Conservation (phyloP, 164 flowering plant species). For the Taxillus chinensis region DNA sequence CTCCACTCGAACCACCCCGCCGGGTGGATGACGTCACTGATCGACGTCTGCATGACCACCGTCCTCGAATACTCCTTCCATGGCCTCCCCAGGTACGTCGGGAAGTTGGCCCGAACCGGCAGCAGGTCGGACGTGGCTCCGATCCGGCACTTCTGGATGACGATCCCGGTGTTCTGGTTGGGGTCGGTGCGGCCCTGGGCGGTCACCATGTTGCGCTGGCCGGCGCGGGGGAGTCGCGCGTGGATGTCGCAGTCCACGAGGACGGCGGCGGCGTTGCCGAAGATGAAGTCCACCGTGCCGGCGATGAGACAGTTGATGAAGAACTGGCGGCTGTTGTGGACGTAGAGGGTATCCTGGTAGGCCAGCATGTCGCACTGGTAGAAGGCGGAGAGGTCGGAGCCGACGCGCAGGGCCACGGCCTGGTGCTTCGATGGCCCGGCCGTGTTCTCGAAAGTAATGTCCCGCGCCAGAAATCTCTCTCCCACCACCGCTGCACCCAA, state of each 20-base stretch:
- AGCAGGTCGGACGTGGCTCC: conserved; percentile 47
- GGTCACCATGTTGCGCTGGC: conserved; percentile 66
- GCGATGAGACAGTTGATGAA: conserved; percentile 40
- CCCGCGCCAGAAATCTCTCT: conserved; percentile 52
- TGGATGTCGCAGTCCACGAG: conserved; percentile 66
- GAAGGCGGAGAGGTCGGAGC: conserved; percentile 70
- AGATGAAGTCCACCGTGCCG: conserved; percentile 81
- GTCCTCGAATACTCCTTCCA: conserved; percentile 78
- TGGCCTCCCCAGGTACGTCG: conserved; percentile 64
- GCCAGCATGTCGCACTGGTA: conserved; percentile 63
- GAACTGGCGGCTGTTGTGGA: conserved; percentile 71
- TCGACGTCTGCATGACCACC: conserved; percentile 42
- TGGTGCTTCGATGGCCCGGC: conserved; percentile 85
- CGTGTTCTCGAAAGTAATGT: conserved; percentile 69
- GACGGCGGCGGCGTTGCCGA: conserved; percentile 65
- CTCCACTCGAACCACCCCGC: conserved; percentile 74
- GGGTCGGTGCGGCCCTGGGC: conserved; percentile 76
- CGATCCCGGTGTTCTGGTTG: conserved; percentile 75
- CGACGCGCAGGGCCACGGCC: conserved; percentile 79
- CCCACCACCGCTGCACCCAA: conserved; percentile 63
- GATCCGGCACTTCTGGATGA: conserved; percentile 53
- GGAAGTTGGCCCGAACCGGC: conserved; percentile 31
- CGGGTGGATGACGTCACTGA: conserved; percentile 43
- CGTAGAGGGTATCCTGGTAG: conserved; percentile 85
- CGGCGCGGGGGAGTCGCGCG: conserved; percentile 50